Base-by-base conservation (phyloP, 805 yeast genomes). In the Ogataea dorogensis region DNA sequence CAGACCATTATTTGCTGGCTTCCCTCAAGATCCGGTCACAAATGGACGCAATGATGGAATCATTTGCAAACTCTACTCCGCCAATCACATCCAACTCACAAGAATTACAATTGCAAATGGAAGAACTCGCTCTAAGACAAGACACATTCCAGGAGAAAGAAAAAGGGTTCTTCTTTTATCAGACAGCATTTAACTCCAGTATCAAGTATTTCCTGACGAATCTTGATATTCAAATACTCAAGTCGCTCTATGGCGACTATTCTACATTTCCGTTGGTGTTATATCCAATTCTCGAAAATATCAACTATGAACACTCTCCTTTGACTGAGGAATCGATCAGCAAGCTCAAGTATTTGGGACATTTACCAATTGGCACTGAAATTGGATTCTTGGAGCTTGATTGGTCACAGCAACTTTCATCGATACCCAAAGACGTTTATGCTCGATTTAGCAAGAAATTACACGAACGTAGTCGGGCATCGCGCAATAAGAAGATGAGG, bases 311-410 rank as follows among this genome's bases (percentile, higher is more conserved):
- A 23, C 74, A 74, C 16, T 46, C 50, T 11, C 50, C 55, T 15
- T 67, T 82, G 14, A 73, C 81, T 0, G 79, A 75, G 11, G 77
- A 76, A 3, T 46, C 82, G 51, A 50, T 75, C 2, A 72, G 74
- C 33, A 76, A 79, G 46, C 71, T 71, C 56, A 89, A 87, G 58
- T 87, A 84, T 56, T 61, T 93, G 38, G 71, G 84, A 1, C 91
- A 91, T 58, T 61, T 88, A 15, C 97, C 98, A 0, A 56, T 76
- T 18, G 97, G 97, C 2, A 82, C 96, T 0, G 84, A 82, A 34
- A 59, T 91, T 27, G 94, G 88, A 8, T 79, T 86, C 44, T 55
- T 93, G 36, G 98, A 93, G 50, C 73, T 96, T 33, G 81, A 86
- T 54, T 91, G 98, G 98, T 33, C 50, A 12, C 58, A 50, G 25